Base-by-base conservation (phyloP, 2,329 filamentous ascomycete species). In the Aspergillus alliaceus region DNA sequence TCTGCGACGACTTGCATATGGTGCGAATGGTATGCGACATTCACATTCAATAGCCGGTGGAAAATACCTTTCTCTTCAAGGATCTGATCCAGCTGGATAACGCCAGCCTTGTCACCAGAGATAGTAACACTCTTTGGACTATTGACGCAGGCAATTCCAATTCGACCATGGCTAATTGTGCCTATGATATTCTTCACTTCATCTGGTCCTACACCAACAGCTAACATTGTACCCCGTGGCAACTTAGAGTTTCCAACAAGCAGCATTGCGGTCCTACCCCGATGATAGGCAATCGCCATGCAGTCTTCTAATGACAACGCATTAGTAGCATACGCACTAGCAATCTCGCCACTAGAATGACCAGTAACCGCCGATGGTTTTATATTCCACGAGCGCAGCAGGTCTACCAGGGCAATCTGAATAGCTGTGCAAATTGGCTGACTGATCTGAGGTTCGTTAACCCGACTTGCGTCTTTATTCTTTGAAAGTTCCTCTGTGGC, bases 311-410 rank as follows among this genome's bases (percentile, higher is more conserved):
- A 29, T 15, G 15, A 29, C 24, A 47, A 14, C 9, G 32, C 32
- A n/a, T 35, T 35, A 35, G 9, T 35, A 35, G 32, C 50, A 20
- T 57, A 82, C 5, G 78, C 77, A 0, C 78, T 77, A 0, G 73
- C 77, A 32, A 81, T 71, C 71, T n/a, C n/a, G n/a, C n/a, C n/a
- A n/a, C n/a, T n/a, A n/a, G n/a, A n/a, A n/a, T n/a, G n/a, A n/a
- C n/a, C 71, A 1, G 54, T 60, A 7, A 74, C 71, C 6, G 52
- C 53, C 12, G 51, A 57, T 4, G 69, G 67, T 6, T 55, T 56
- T 24, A 74, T 63, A 27, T 58, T 53, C 64, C 64, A 68, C 12
- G 61, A 2, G 57, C 53, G 18, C 1, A 74, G 35, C 7, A 73
- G 59, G 46, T 73, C 65, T 1, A 73, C 64, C 0, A 74, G 51